Base-by-base conservation (phyloP, 2,329 filamentous ascomycete species). In the Shiraia sp. region DNA sequence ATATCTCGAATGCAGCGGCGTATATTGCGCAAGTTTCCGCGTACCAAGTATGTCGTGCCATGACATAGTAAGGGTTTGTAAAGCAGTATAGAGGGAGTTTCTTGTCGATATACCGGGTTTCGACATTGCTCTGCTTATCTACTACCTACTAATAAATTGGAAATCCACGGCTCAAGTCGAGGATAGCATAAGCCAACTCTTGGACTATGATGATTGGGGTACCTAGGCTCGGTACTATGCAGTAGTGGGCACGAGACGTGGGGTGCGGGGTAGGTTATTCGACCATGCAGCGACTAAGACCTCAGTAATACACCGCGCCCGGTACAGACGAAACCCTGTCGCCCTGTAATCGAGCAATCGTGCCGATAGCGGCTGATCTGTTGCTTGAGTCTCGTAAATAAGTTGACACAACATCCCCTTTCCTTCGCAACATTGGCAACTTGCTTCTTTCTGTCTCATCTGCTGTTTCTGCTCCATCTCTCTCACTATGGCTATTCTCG, bases 251-350 rank as follows among this genome's bases (percentile, higher is more conserved):
- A 49, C 43, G 49, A 47, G 41, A 15, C 51, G 59, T 64, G 61
- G 61, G 61, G 57, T 51, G 65, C 63, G 64, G 65, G 65, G 65
- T 66, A 65, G n/a, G n/a, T n/a, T n/a, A n/a, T n/a, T n/a, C n/a
- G n/a, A n/a, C n/a, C n/a, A n/a, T n/a, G n/a, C n/a, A n/a, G n/a
- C n/a, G n/a, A 36, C 38, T 35, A 10, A 14, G 16, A 12, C 37
- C 24, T 19, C 30, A n/a, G 19, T 22, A 5, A 22, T 22, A 22
- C 19, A 22, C 19, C 19, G 19, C 19, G 19, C 19, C 19, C 19
- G 19, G 19, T 22, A 22, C 19, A 22, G 19, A 22, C 4, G 19
- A 5, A 22, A 22, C 19, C 19, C 4, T 22, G 19, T 22, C 4
- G 8, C 4, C 40, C 51, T 46, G 25, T 55, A 22, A 22, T 22